phyloP scores from a whole-genome alignment of 768 basidiomycete genomes.

The Serendipita sp. region DNA sequence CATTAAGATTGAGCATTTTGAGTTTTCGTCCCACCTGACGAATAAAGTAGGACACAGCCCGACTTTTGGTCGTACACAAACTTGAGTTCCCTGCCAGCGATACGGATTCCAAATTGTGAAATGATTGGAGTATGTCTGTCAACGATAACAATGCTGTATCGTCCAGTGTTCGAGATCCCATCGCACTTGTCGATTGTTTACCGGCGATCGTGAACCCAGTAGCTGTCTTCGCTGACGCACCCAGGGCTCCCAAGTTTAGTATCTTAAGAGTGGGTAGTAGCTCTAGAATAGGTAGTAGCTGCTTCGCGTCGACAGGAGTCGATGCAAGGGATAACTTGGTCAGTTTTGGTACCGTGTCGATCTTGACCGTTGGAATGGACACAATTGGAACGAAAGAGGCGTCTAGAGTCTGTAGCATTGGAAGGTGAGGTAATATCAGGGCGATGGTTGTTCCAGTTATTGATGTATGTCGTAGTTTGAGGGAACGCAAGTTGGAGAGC shows the following conservation, averaged over 20 bases:
- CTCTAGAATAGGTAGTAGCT: constrained; percentile 26
- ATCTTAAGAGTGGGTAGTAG: constrained; percentile 28
- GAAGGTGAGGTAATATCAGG: constrained; percentile 28
- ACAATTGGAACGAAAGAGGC: constrained; percentile 43
- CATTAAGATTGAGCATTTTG: constrained; percentile 47
- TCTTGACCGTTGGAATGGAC: constrained; percentile 8
- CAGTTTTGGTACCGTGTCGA: constrained; percentile 16
- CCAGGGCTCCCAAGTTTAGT: constrained; percentile 43
- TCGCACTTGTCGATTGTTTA: constrained; percentile 20
- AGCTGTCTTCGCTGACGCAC: constrained; percentile 28
- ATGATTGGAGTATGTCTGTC: constrained; percentile 24
- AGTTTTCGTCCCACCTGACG: constrained; percentile 38
- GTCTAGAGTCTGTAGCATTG: constrained; percentile 38
- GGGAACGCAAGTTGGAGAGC: constrained; percentile 28
- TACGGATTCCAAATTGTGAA: constrained; percentile 29
- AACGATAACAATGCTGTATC: constrained; percentile 31
- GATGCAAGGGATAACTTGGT: constrained; percentile 53
- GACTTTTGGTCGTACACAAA: constrained; percentile 26
- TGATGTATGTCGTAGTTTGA: constrained; percentile 41
- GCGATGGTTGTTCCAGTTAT: constrained; percentile 35
- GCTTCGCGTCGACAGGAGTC: constrained; percentile 25
- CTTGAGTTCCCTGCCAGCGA: constrained; percentile 50
- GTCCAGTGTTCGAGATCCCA: constrained; percentile 36
- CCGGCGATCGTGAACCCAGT: constrained; percentile 19
- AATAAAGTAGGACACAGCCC: constrained; percentile 31